Conservation (phyloP, 345 rosid species). For the Anastatica hierochuntica region DNA sequence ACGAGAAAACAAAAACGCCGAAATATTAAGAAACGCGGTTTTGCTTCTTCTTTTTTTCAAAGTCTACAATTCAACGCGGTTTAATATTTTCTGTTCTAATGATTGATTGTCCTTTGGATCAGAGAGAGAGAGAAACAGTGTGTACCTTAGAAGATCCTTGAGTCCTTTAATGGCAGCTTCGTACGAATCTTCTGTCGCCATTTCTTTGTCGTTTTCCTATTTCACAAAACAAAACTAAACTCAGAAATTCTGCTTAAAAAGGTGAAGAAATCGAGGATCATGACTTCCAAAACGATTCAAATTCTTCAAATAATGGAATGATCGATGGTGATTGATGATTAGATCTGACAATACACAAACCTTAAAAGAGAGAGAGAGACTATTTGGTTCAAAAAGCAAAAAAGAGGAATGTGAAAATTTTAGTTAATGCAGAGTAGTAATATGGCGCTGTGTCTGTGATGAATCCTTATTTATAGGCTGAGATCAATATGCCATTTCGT, state of each 20-base stretch:
- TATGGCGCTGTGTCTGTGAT: too few relatives aligned
- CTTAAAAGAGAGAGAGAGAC: too few relatives aligned
- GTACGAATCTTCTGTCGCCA: constrained; percentile 54
- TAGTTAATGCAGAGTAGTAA: too few relatives aligned
- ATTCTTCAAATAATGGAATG: not conserved
- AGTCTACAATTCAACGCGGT: too few relatives aligned
- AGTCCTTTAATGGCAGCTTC: constrained; percentile 72
- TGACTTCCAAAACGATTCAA: not conserved
- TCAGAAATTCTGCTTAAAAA: too few relatives aligned
- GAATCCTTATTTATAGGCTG: too few relatives aligned
- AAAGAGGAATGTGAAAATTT: too few relatives aligned
- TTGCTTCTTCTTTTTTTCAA: too few relatives aligned
- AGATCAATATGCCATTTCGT: not conserved
- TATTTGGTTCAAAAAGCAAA: too few relatives aligned
- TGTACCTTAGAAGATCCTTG: constrained; percentile 72
- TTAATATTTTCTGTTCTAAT: not conserved
- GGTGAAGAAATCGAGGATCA: not conserved
- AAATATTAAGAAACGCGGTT: not conserved
- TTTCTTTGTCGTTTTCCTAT: constrained; percentile 33
- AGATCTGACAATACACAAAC: constrained; percentile 6
- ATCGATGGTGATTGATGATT: too few relatives aligned
- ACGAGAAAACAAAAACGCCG: not conserved
- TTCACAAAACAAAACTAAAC: not conserved
- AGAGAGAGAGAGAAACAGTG: not conserved
- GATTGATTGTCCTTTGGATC: not conserved